Base-by-base conservation (phyloP, 805 yeast genomes). In the Metschnikowia picachoensis region DNA sequence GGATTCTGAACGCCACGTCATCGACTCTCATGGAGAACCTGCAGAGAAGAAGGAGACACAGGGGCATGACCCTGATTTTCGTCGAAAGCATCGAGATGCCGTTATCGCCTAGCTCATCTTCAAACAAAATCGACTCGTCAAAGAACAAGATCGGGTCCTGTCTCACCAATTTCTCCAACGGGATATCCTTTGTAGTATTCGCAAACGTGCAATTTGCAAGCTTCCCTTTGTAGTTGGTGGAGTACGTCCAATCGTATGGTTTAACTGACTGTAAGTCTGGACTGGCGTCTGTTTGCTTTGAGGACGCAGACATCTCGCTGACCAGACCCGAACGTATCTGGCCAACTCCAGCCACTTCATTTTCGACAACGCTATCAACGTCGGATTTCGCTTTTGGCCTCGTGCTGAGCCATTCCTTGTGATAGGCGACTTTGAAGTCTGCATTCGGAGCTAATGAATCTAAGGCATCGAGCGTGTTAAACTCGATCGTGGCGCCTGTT, bases 231-330 rank as follows among this genome's bases (percentile, higher is more conserved):
- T 92, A 94, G 39, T 73, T 65, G 0, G 96, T 82, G 0, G 96
- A 79, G 62, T 94, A 94, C 0, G 99, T 92, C 99, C 99, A 94
- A 68, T 94, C 99, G 61, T 81, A 94, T 2, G 96, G 94, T 56
- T 85, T 85, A 41, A 84, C 79, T 31, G 85, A 78, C 38, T 85
- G 74, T 78, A 59, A 73, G 64, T 31, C 45, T 68, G 44, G 41
- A 32, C 44, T 40, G 12, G 31, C 25, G 37, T 20, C 36, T n/a
- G 44, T 13, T 3, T 14, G 16, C 15, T 13, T 32, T 14, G 36
- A 10, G 25, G 40, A 37, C 12, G 40, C 29, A 10, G 40, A 20
- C 25, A 20, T 20, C 25, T 20, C 25, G 25, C 25, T 20, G 25
- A 7, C 25, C 25, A 20, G 25, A 7, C 25, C 25, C 25, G 25